These are phyloP conservation scores for Fusarium hainanense DNA, from an alignment of 2,329 filamentous ascomycete species.

Conservation along the genomic window DNA sequence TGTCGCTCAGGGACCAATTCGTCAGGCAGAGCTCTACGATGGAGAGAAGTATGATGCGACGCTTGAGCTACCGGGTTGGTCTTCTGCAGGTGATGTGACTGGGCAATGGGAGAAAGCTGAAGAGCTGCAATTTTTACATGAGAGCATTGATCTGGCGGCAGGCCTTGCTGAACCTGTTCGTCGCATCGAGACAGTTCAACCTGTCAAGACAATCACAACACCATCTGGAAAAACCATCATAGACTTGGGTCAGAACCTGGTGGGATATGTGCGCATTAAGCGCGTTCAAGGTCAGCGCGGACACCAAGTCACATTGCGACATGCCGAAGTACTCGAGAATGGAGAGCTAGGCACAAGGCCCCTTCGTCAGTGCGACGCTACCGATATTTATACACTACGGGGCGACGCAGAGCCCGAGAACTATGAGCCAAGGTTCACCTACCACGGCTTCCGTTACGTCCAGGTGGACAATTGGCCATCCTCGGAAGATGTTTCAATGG, in stretches of 20 bases:
- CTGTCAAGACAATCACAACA: constrained; percentile 47
- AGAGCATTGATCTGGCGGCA: constrained; percentile 40
- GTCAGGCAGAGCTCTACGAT: constrained; percentile 60
- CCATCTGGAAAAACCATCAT: constrained; percentile 58
- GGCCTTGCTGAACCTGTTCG: constrained; percentile 52
- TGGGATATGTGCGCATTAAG: constrained; percentile 60
- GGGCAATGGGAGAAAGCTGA: neutral
- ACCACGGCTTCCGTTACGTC: constrained; percentile 66
- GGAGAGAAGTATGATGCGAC: constrained; percentile 63
- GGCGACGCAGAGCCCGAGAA: constrained; percentile 22
- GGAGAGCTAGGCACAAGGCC: constrained; percentile 55
- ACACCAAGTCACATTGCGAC: constrained; percentile 57
- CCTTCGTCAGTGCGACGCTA: constrained; percentile 61
- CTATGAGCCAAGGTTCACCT: constrained; percentile 62
- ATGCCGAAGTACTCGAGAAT: constrained; percentile 67
- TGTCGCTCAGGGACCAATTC: constrained; percentile 49
- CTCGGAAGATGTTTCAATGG: constrained; percentile 26
- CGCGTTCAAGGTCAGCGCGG: constrained; percentile 47
- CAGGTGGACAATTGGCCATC: constrained; percentile 59
- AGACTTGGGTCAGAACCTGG: constrained; percentile 69
- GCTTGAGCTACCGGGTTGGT: constrained; percentile 40
- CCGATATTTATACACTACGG: constrained; percentile 55
- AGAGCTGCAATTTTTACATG: constrained; percentile 9
- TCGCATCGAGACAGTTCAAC: constrained; percentile 49
- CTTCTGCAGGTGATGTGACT: neutral